These are phyloP conservation scores for Chaetomium globosum DNA, from an alignment of 2,329 filamentous ascomycete genomes.

Conservation along the genomic window DNA sequence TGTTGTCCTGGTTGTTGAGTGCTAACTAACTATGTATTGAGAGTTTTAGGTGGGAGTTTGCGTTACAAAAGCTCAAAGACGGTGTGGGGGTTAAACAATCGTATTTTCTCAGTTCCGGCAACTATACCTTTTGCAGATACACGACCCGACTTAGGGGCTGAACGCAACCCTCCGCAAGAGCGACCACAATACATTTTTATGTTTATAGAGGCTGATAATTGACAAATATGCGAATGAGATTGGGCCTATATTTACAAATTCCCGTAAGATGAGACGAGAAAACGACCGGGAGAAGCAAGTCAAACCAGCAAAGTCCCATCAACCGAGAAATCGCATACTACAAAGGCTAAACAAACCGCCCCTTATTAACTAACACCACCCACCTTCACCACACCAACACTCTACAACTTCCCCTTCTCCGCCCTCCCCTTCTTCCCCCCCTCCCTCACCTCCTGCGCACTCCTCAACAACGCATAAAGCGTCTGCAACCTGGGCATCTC, in stretches of 20 bases:
- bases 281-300: neutral
- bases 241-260: too few species aligned
- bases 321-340: neutral
- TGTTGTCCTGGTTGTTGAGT: neutral
- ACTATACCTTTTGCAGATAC: neutral
- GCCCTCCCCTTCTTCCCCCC: conserved; percentile 30
- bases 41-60: neutral
- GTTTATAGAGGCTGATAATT: too few species aligned
- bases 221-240: neutral
- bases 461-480: conserved; percentile 66
- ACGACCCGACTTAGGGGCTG: neutral
- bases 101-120: neutral
- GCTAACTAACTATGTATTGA: too few species aligned
- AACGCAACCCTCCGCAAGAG: too few species aligned
- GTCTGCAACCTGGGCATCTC: conserved; percentile 69
- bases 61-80: neutral
- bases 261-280: neutral
- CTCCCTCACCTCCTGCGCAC: conserved; percentile 60
- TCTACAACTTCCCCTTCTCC: conserved; percentile 46
- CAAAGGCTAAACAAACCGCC: neutral
- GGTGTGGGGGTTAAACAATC: neutral
- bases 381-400: neutral
- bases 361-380: neutral
- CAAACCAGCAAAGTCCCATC: too few species aligned
- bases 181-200: too few species aligned